A percentile compares a stretch with the other conserved stretches of the same genome.
Evolutionary conservation across 164 flowering plant genomes (phyloP).

Genomic region (Magnolia kwangsiensis): DNA sequence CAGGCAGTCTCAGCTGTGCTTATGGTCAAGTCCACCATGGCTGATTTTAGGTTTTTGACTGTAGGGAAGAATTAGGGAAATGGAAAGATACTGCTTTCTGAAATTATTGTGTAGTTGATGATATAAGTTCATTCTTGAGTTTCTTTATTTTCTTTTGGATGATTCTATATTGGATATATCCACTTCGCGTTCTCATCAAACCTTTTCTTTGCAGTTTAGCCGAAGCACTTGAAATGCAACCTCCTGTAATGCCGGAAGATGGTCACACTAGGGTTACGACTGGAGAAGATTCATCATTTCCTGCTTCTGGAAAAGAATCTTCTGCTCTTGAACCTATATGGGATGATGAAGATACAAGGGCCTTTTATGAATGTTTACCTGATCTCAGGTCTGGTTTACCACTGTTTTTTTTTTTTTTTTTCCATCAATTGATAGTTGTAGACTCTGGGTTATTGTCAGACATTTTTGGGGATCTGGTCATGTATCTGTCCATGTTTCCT

Average conservation of each 20-base stretch:
- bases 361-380: conserved; percentile 93
- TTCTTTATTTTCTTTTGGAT: neutral
- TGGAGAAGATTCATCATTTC: conserved; percentile 76
- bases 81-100: too few species aligned
- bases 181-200: neutral
- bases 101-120: neutral
- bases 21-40: too few species aligned
- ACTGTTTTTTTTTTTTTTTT: neutral
- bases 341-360: conserved; percentile 97
- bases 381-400: conserved; percentile 73
- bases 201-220: conserved; percentile 58
- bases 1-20: too few species aligned
- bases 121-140: neutral
- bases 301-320: conserved; percentile 71
- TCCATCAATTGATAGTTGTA: neutral
- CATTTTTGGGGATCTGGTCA: neutral
- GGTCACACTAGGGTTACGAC: conserved; percentile 80
- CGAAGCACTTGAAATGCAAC: conserved; percentile 96
- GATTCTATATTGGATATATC: neutral
- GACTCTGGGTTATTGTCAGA: neutral
- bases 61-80: too few species aligned
- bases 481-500: neutral
- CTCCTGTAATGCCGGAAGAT: conserved; percentile 98
- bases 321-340: conserved; percentile 73
- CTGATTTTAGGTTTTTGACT: too few species aligned